Percentiles rank a stretch among this genome's conserved stretches.
Conservation (phyloP, 2,329 filamentous ascomycete species). For the Paecilomyces formosus region DNA sequence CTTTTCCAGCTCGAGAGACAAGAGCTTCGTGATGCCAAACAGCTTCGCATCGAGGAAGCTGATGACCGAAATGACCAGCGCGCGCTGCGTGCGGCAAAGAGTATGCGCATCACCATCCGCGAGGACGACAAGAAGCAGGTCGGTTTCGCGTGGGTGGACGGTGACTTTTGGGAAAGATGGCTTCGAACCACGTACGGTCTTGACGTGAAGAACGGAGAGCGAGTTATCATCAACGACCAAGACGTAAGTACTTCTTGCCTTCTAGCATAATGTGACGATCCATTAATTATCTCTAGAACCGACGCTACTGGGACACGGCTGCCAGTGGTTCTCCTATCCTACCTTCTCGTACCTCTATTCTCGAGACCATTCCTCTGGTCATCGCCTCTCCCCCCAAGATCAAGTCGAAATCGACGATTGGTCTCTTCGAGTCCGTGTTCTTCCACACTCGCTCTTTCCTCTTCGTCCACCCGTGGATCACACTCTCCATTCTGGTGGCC, state of each 20-base stretch:
- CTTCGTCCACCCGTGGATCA: slow-evolving; percentile 36
- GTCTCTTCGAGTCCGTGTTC: slow-evolving; percentile 38
- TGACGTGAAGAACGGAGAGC: slow-evolving; percentile 75
- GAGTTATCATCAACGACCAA: slow-evolving; percentile 94
- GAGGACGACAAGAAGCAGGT: slow-evolving; percentile 82
- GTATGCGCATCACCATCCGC: slow-evolving; percentile 84
- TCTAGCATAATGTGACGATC: neutral
- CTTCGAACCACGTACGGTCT: slow-evolving; percentile 91
- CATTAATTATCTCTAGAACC: slow-evolving; percentile 56
- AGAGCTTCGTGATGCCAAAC: slow-evolving; percentile 88
- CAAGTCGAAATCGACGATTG: slow-evolving; percentile 42
- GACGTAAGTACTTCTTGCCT: slow-evolving; percentile 58
- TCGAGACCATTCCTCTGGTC: slow-evolving; percentile 63
- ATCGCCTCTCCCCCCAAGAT: slow-evolving; percentile 42
- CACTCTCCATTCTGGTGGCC: slow-evolving; percentile 31
- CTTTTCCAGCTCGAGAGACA: slow-evolving; percentile 88
- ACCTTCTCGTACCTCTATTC: slow-evolving; percentile 79
- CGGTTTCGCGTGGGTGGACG: slow-evolving; percentile 94
- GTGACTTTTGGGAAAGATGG: slow-evolving; percentile 96
- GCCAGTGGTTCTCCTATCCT: slow-evolving; percentile 84
- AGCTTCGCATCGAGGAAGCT: slow-evolving; percentile 91
- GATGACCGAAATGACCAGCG: slow-evolving; percentile 88
- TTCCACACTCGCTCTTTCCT: slow-evolving; percentile 39
- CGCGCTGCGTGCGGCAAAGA: slow-evolving; percentile 78
- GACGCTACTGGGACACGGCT: slow-evolving; percentile 89